phyloP scores from a whole-genome alignment of 164 flowering plant species.

The Vitis rotundifolia region DNA sequence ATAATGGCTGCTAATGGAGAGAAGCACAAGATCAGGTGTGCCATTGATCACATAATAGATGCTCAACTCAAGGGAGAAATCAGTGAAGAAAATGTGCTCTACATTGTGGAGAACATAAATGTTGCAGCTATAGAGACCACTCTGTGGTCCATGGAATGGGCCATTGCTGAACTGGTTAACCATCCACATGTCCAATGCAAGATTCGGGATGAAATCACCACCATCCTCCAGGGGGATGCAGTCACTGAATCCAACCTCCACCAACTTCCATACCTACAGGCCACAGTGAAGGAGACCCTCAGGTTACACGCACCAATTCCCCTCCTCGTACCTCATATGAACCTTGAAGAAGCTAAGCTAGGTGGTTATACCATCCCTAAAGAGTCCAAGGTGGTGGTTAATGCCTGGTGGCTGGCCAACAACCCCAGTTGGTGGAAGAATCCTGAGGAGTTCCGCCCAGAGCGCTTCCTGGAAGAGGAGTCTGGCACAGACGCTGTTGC shows the following conservation, averaged over 20 bases:
- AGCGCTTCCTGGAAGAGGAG: slow-evolving; percentile 7
- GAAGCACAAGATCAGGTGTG: slow-evolving; percentile 55
- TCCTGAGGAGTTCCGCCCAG: slow-evolving; percentile 5
- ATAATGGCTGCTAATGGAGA: slow-evolving; percentile 44
- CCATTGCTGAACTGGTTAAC: slow-evolving; percentile 6
- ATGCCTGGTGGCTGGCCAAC: slow-evolving; percentile 10
- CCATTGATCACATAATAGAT: slow-evolving; percentile 69
- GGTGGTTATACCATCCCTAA: neutral
- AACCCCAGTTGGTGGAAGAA: slow-evolving; percentile 4
- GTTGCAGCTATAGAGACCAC: slow-evolving; percentile 31
- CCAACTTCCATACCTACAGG: slow-evolving; percentile 3
- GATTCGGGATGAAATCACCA: neutral
- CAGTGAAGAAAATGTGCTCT: slow-evolving; percentile 58
- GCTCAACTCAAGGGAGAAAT: slow-evolving; percentile 66
- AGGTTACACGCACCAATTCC: neutral
- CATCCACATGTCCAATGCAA: slow-evolving; percentile 2
- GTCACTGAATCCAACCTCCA: neutral
- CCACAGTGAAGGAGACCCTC: slow-evolving; percentile 3
- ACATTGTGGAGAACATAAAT: slow-evolving; percentile 79
- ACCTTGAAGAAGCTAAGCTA: slow-evolving; percentile 6
- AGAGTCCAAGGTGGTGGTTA: neutral
- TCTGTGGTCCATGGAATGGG: slow-evolving; percentile 10
- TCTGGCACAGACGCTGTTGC: slow-evolving; percentile 24
- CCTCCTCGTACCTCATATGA: slow-evolving; percentile 5
- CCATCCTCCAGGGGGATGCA: neutral